Percentiles rank a stretch among this genome's conserved stretches.
Evolutionary conservation across 2,329 filamentous ascomycete genomes (phyloP).

Genomic region (Botrytis tulipae): DNA sequence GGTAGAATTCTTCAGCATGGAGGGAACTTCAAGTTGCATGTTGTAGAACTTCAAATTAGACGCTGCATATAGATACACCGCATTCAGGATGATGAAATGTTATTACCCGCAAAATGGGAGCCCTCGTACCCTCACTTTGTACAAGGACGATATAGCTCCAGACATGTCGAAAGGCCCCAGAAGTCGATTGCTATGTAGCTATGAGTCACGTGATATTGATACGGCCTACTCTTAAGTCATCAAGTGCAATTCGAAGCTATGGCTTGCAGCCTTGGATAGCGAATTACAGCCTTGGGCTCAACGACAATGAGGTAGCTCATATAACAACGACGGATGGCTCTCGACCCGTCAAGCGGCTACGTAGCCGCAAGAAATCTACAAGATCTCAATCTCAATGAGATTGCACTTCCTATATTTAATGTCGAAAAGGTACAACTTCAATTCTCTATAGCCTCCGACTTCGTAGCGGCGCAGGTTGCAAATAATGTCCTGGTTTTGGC

Average conservation of each 20-base stretch:
- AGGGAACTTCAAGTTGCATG: neutral
- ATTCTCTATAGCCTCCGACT: slow-evolving; percentile 92
- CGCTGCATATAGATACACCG: slow-evolving; percentile 3
- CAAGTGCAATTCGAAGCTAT: slow-evolving; percentile 22
- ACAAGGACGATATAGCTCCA: neutral
- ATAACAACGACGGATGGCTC: slow-evolving; percentile 55
- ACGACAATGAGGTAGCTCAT: slow-evolving; percentile 35
- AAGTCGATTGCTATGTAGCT: neutral
- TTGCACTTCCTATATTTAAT: slow-evolving; percentile 83
- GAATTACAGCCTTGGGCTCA: slow-evolving; percentile 32
- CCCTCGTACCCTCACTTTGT: neutral
- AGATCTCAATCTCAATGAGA: slow-evolving; percentile 57
- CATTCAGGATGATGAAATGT: neutral
- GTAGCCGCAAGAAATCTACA: slow-evolving; percentile 61
- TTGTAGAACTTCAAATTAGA: slow-evolving; percentile 1
- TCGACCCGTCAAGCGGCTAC: slow-evolving; percentile 71
- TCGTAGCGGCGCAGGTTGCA: slow-evolving; percentile 92
- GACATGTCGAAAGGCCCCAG: neutral
- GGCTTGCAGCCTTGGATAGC: slow-evolving; percentile 29
- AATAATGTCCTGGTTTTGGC: slow-evolving; percentile 96
- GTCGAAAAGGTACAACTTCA: slow-evolving; percentile 89
- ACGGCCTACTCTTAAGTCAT: neutral
- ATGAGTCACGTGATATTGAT: neutral
- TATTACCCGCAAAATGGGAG: neutral
- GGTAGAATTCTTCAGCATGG: neutral